Conservation (phyloP, 495 filamentous ascomycete genomes). For the Podospora pseudocomata region DNA sequence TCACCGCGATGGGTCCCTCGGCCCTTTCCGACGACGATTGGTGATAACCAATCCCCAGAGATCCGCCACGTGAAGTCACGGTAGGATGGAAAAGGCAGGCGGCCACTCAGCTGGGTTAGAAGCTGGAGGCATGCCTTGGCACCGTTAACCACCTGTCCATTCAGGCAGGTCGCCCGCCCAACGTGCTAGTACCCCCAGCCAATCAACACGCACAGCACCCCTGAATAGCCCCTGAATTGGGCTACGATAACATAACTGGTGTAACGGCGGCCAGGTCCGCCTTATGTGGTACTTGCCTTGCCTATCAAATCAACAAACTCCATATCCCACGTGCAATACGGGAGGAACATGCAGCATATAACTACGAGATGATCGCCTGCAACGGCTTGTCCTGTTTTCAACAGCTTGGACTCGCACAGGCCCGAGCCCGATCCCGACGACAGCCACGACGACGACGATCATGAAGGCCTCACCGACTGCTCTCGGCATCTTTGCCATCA, state of each 20-base stretch:
- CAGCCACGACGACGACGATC: not conserved
- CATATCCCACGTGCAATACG: not conserved
- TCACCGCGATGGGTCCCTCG: not conserved
- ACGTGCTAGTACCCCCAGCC: slow-evolving; percentile 8
- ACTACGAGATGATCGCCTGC: slow-evolving; percentile 7
- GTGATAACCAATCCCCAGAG: not conserved
- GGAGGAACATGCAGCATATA: not conserved
- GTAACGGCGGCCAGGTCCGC: slow-evolving; percentile 5
- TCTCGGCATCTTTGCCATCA: slow-evolving; percentile 18
- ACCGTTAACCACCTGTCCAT: slow-evolving; percentile 17
- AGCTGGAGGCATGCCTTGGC: slow-evolving; percentile 9
- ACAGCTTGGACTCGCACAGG: not conserved
- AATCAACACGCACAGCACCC: slow-evolving; percentile 13
- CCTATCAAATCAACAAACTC: not conserved
- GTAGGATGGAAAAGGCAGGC: slow-evolving; percentile 18
- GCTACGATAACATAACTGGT: slow-evolving; percentile 8
- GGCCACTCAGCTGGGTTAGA: not conserved
- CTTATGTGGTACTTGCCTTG: not conserved
- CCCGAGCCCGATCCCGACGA: not conserved
- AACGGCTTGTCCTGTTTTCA: not conserved
- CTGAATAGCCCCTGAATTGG: slow-evolving; percentile 11
- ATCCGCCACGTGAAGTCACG: not conserved
- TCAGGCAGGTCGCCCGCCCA: slow-evolving; percentile 19
- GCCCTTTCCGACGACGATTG: not conserved
- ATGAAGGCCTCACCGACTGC: slow-evolving; percentile 22